These are phyloP conservation scores for Irpex sp. DNA, from an alignment of 1,284 basidiomycete genomes.

Conservation along the genomic window DNA sequence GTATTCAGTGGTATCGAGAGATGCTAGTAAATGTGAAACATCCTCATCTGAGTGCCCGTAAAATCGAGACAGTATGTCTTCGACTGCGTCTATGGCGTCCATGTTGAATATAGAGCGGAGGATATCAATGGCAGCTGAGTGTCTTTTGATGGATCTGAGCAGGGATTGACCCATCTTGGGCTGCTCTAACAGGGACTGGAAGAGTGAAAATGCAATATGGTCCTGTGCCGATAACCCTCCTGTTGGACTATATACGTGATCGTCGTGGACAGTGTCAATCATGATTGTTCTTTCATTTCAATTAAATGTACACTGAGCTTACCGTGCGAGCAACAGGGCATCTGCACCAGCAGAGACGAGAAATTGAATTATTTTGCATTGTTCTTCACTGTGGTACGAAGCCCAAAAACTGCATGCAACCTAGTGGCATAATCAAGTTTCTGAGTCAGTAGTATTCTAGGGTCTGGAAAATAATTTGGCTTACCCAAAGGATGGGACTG, in stretches of 20 bases:
- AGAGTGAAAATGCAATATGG: background rate
- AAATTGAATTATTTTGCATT: background rate
- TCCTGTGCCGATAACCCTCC: background rate
- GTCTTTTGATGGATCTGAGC: background rate
- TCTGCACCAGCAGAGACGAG: background rate
- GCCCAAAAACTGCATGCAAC: background rate
- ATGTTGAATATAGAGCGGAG: background rate
- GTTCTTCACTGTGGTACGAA: background rate
- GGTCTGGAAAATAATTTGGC: background rate
- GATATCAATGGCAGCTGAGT: background rate
- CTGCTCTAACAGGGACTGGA: background rate
- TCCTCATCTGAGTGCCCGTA: background rate
- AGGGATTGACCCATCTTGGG: background rate
- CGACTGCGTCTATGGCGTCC: background rate
- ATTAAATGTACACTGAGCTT: background rate
- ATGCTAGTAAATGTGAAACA: background rate
- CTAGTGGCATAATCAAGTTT: too few relatives aligned
- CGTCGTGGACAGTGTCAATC: background rate
- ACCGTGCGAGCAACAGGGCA: background rate
- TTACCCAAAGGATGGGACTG: background rate
- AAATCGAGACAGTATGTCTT: background rate
- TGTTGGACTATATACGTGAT: background rate
- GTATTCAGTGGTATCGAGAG: too few relatives aligned
- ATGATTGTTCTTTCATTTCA: background rate
- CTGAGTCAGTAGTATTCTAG: too few relatives aligned